phyloP scores from a whole-genome alignment of 2,329 filamentous ascomycete genomes.

The Penicillium fuscoglaucum region DNA sequence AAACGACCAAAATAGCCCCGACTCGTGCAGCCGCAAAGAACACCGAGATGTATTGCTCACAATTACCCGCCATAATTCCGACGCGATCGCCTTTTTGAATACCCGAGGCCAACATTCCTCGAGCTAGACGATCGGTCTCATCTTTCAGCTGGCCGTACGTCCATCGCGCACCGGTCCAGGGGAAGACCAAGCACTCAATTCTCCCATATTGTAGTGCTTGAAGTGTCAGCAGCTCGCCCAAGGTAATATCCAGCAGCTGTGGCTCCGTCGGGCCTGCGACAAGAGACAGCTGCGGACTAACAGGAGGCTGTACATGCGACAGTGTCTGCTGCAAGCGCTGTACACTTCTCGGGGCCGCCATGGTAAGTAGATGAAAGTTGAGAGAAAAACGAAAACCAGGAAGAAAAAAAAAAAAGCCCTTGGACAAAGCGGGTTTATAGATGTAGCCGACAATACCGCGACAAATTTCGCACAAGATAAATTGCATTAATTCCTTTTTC shows the following conservation, averaged over 20 bases:
- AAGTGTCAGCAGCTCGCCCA: conserved; percentile 70
- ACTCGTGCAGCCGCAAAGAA: conserved; percentile 70
- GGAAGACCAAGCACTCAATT: conserved; percentile 69
- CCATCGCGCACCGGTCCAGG: conserved; percentile 75
- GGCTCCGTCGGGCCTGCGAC: conserved; percentile 69
- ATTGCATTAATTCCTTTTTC: background rate
- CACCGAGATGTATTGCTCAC: conserved; percentile 61
- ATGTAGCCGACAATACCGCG: conserved; percentile 13
- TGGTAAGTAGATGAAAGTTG: conserved; percentile 11
- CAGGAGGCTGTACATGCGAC: conserved; percentile 29
- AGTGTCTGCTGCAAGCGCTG: conserved; percentile 35
- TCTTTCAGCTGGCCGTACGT: conserved; percentile 66
- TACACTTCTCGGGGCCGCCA: conserved; percentile 28
- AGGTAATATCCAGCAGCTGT: conserved; percentile 68
- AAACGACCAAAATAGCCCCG: conserved; percentile 69
- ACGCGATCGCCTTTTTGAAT: conserved; percentile 69
- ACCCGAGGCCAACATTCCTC: conserved; percentile 66
- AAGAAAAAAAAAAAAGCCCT: background rate
- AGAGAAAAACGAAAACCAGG: background rate
- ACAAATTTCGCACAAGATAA: conserved; percentile 6
- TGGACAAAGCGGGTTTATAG: conserved; percentile 14
- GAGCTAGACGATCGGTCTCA: conserved; percentile 62
- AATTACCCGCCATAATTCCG: conserved; percentile 70
- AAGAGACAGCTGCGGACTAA: conserved; percentile 48
- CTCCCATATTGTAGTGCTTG: conserved; percentile 66